These are phyloP conservation scores for Hanseniaspora jakobsenii DNA, from an alignment of 805 yeast genomes.

Conservation along the genomic window DNA sequence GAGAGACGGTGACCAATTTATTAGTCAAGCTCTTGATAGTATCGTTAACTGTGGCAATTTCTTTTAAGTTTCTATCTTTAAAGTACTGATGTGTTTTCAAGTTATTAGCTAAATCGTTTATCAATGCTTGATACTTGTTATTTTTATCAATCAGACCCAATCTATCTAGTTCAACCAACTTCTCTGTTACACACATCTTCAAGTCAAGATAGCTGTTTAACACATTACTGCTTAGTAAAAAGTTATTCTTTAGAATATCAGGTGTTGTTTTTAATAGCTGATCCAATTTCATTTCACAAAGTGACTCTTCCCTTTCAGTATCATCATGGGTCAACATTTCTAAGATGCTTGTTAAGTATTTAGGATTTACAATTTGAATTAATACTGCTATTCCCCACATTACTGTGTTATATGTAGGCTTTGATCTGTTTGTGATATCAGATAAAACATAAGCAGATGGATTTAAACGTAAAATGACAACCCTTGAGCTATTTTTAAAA, in stretches of 20 bases:
- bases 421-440: conserved; percentile 44
- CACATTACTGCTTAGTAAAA: not conserved
- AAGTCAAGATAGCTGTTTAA: conserved; percentile 51
- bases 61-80: conserved; percentile 36
- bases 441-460: conserved; percentile 38
- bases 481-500: conserved; percentile 37
- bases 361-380: conserved; percentile 42
- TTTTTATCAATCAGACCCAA: conserved; percentile 51
- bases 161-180: conserved; percentile 62
- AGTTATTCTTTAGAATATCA: conserved; percentile 19
- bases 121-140: conserved; percentile 62
- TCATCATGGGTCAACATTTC: conserved; percentile 44
- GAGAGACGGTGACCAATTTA: conserved; percentile 34
- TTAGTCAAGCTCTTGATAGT: conserved; percentile 36
- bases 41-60: conserved; percentile 34
- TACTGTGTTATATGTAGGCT: conserved; percentile 56
- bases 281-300: conserved; percentile 44
- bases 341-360: conserved; percentile 6
- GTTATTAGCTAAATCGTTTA: conserved; percentile 76
- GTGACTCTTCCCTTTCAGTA: conserved; percentile 45
- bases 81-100: conserved; percentile 48
- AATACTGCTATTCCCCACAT: conserved; percentile 74
- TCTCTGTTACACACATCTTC: conserved; percentile 62
- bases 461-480: conserved; percentile 47
- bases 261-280: conserved; percentile 38